Conservation (phyloP, 2,329 filamentous ascomycete genomes). For the Fusarium sp. region DNA sequence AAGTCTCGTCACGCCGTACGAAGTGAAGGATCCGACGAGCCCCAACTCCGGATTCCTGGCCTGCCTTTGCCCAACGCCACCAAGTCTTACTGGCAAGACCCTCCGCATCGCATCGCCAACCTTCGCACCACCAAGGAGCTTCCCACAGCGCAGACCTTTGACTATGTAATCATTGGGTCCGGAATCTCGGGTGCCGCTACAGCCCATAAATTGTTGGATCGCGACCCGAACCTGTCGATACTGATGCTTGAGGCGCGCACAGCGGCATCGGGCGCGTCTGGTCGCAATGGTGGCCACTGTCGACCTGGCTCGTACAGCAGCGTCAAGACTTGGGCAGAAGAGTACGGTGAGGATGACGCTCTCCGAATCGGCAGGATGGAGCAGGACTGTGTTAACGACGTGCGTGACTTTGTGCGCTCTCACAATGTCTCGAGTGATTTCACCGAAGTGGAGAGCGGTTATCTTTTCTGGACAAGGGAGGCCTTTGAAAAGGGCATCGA, state of each 20-base stretch:
- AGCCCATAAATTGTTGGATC: conserved; percentile 30
- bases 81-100: conserved; percentile 34
- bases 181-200: conserved; percentile 32
- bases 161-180: conserved; percentile 35
- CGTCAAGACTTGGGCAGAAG: conserved; percentile 21
- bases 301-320: conserved; percentile 25
- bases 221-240: conserved; percentile 22
- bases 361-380: conserved; percentile 31
- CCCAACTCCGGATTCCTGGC: conserved; percentile 26
- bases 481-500: conserved; percentile 24
- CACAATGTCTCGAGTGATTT: conserved; percentile 33
- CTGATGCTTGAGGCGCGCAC: conserved; percentile 32
- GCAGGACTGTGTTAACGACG: conserved; percentile 31
- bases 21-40: conserved; percentile 7
- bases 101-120: conserved; percentile 35
- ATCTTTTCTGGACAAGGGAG: conserved; percentile 35
- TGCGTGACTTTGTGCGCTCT: conserved; percentile 28
- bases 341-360: conserved; percentile 30
- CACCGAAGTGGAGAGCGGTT: conserved; percentile 26
- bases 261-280: conserved; percentile 23
- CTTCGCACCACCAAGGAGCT: conserved; percentile 25
- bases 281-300: conserved; percentile 29
- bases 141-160: conserved; percentile 18
- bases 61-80: conserved; percentile 30
- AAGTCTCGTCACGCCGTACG: background rate